These are phyloP conservation scores for Circinella minor DNA, from an alignment of 371 early-diverging fungal species.

Conservation along the genomic window DNA sequence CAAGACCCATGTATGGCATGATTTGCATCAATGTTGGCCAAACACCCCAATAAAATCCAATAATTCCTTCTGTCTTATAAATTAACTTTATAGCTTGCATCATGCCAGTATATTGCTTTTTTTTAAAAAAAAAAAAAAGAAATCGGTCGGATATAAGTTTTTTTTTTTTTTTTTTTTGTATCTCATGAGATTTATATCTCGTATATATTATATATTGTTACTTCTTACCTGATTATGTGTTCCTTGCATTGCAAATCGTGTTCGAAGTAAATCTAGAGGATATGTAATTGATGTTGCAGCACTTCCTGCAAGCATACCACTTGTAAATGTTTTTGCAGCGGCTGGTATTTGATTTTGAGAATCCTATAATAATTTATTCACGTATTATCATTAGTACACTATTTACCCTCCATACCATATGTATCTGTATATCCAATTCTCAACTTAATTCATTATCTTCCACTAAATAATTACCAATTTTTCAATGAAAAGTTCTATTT, in stretches of 20 bases:
- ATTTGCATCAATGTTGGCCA: conserved; percentile 86
- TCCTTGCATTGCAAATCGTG: conserved; percentile 89
- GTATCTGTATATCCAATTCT: no score
- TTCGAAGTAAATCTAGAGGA: conserved; percentile 93
- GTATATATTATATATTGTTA: no score
- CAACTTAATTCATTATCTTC: no score
- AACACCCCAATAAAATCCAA: conserved; percentile 89
- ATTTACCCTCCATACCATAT: no score
- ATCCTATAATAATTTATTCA: conserved; percentile 14
- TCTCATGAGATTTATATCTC: no score
- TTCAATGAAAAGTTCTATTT: conserved; percentile 39
- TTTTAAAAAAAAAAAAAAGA: not conserved
- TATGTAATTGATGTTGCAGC: conserved; percentile 84
- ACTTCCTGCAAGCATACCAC: conserved; percentile 63
- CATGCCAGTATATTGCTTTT: conserved; percentile 67
- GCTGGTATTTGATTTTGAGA: conserved; percentile 31
- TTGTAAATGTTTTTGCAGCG: conserved; percentile 59
- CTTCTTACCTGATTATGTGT: conserved; percentile 43
- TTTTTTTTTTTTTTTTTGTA: no score
- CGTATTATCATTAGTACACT: not conserved
- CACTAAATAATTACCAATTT: conserved; percentile 13
- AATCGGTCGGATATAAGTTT: no score
- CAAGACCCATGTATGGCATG: conserved; percentile 92
- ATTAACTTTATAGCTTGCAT: conserved; percentile 69
- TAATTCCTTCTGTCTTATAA: conserved; percentile 69